A percentile compares a stretch with the other conserved stretches of the same genome.
These are phyloP conservation scores for Apiospora hydei DNA, from an alignment of 2,329 filamentous ascomycete genomes.

Conservation along the genomic window DNA sequence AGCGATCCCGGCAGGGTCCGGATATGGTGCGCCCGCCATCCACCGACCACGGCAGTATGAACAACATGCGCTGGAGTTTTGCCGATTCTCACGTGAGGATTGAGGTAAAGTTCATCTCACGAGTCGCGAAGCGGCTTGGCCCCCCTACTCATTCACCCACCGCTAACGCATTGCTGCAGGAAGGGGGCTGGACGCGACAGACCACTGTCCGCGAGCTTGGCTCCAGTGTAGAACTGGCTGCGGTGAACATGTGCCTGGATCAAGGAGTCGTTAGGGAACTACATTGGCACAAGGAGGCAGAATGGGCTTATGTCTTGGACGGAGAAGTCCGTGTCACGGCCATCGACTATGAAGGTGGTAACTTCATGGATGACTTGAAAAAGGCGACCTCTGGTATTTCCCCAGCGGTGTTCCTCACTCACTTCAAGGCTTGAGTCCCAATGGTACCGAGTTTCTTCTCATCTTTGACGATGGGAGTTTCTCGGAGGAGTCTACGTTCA, in stretches of 20 bases:
- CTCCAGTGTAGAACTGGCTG: slow-evolving; percentile 73
- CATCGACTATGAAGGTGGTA: slow-evolving; percentile 77
- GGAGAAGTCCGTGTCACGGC: slow-evolving; percentile 76
- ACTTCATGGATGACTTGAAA: slow-evolving; percentile 79
- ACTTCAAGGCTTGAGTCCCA: slow-evolving; percentile 72
- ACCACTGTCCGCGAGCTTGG: slow-evolving; percentile 72
- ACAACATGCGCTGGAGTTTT: slow-evolving; percentile 78
- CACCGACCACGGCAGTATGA: slow-evolving; percentile 74
- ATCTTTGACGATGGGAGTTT: slow-evolving; percentile 55
- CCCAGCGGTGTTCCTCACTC: slow-evolving; percentile 80
- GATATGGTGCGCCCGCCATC: slow-evolving; percentile 75
- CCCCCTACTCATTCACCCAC: background rate
- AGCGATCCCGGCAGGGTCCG: slow-evolving; percentile 73
- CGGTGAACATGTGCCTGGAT: slow-evolving; percentile 81
- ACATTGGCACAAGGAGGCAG: slow-evolving; percentile 83
- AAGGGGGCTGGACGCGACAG: slow-evolving; percentile 80
- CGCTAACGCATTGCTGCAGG: slow-evolving; percentile 49
- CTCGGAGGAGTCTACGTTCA: slow-evolving; percentile 71
- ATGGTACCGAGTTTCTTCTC: slow-evolving; percentile 70
- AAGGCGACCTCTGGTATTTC: slow-evolving; percentile 85
- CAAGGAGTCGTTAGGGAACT: slow-evolving; percentile 77
- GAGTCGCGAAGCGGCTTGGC: background rate
- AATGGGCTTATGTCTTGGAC: slow-evolving; percentile 79
- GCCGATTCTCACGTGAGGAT: slow-evolving; percentile 70
- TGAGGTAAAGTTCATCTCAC: slow-evolving; percentile 50